Conservation (phyloP, 768 basidiomycete species). For the Serendipita indica region DNA sequence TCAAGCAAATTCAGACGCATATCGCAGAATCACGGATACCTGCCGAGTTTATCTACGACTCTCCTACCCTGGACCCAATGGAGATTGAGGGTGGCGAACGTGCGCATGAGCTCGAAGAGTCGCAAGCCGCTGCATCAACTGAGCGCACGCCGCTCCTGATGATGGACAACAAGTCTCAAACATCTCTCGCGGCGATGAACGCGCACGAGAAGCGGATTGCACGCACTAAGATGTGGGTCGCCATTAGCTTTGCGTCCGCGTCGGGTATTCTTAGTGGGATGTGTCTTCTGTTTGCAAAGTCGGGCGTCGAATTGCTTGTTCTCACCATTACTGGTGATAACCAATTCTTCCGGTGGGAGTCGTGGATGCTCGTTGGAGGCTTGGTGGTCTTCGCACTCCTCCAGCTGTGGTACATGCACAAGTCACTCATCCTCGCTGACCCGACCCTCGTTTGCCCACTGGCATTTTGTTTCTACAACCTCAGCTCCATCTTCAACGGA, state of each 20-base stretch:
- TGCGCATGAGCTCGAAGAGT: slow-evolving; percentile 2
- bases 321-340: slow-evolving; percentile 50
- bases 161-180: slow-evolving; percentile 24
- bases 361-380: slow-evolving; percentile 65
- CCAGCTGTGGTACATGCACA: slow-evolving; percentile 76
- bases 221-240: slow-evolving; percentile 47
- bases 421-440: slow-evolving; percentile 61
- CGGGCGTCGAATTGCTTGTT: slow-evolving; percentile 76
- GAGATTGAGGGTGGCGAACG: slow-evolving; percentile 17
- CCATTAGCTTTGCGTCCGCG: slow-evolving; percentile 73
- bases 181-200: slow-evolving; percentile 22
- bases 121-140: slow-evolving; percentile 13
- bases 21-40: slow-evolving; percentile 46
- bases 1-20: slow-evolving; percentile 42
- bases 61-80: slow-evolving; percentile 10
- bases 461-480: slow-evolving; percentile 90
- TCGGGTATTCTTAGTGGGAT: slow-evolving; percentile 84
- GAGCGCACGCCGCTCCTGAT: slow-evolving; percentile 46
- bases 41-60: background rate
- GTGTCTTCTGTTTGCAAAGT: slow-evolving; percentile 88
- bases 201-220: slow-evolving; percentile 16
- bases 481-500: slow-evolving; percentile 81
- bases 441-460: slow-evolving; percentile 78
- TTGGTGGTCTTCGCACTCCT: slow-evolving; percentile 60
- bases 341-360: slow-evolving; percentile 72